Conservation (phyloP, 2,329 filamentous ascomycete genomes). For the Amauroascus verrucosus region DNA sequence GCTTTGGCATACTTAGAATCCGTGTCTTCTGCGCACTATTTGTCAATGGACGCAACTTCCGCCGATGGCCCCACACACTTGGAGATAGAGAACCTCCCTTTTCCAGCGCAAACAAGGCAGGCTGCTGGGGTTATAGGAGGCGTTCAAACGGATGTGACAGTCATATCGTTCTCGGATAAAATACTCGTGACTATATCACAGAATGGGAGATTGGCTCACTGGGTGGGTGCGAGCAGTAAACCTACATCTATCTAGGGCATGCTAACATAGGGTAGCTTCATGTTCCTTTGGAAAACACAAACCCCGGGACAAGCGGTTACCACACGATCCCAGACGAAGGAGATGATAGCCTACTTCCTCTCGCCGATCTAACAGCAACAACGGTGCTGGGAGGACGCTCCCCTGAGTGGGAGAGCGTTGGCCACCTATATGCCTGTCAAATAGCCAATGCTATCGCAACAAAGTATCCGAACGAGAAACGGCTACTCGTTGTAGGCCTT, state of each 20-base stretch:
- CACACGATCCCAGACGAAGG: constrained; percentile 31
- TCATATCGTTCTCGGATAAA: constrained; percentile 73
- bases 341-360: constrained; percentile 56
- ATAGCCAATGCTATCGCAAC: constrained; percentile 70
- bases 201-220: constrained; percentile 75
- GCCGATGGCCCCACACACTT: background rate
- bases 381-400: constrained; percentile 78
- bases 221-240: constrained; percentile 49
- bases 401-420: constrained; percentile 67
- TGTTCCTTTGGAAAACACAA: constrained; percentile 27
- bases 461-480: constrained; percentile 53
- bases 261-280: constrained; percentile 21
- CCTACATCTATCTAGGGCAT: background rate
- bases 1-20: too few relatives aligned
- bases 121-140: constrained; percentile 55
- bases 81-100: constrained; percentile 34
- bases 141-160: constrained; percentile 59
- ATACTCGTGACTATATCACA: constrained; percentile 85
- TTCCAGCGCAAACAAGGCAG: constrained; percentile 55
- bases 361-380: constrained; percentile 71
- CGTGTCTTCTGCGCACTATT: too few relatives aligned
- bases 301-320: constrained; percentile 29
- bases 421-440: constrained; percentile 81
- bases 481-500: constrained; percentile 50
- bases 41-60: background rate